phyloP scores from a whole-genome alignment of 108 stramenopile species.

The Craspedostauros australis region DNA sequence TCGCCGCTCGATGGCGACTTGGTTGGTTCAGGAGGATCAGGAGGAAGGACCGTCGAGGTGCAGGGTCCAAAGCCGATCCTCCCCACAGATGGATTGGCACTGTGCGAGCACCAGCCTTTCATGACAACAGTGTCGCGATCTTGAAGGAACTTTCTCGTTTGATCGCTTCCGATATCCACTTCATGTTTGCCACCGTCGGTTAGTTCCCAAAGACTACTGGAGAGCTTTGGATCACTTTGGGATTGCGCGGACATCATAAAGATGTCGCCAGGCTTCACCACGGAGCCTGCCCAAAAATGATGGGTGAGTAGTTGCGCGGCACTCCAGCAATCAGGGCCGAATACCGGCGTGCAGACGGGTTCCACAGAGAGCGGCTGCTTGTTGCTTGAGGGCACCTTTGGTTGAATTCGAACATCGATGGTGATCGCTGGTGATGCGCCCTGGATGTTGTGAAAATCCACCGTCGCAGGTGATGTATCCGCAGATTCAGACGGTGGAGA shows the following conservation, averaged over 20 bases:
- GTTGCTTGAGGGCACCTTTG: too few relatives aligned
- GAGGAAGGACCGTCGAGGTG: constrained; percentile 57
- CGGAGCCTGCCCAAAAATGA: constrained; percentile 87
- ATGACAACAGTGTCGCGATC: constrained; percentile 86
- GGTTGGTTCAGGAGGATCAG: constrained; percentile 15
- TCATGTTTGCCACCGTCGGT: constrained; percentile 79
- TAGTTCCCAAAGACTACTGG: constrained; percentile 86
- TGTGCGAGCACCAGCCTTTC: constrained; percentile 65
- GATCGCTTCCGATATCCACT: constrained; percentile 40
- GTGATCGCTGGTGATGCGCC: too few relatives aligned
- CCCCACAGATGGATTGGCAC: constrained; percentile 49
- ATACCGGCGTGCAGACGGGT: too few relatives aligned
- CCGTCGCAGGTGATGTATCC: too few relatives aligned
- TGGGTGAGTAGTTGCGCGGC: constrained; percentile 86
- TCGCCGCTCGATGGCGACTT: not conserved
- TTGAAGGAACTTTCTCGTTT: constrained; percentile 71
- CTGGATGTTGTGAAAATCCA: too few relatives aligned
- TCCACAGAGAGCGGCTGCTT: too few relatives aligned
- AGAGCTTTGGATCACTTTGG: too few relatives aligned
- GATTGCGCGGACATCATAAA: too few relatives aligned
- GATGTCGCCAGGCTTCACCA: constrained; percentile 84
- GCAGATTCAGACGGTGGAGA: too few relatives aligned
- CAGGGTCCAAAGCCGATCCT: constrained; percentile 64
- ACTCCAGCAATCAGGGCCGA: constrained; percentile 94
- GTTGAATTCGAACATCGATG: too few relatives aligned